Percentiles rank a stretch among this genome's conserved stretches.
phyloP scores from a whole-genome alignment of 768 basidiomycete genomes.

The Tylopilus rubrobrunneus region DNA sequence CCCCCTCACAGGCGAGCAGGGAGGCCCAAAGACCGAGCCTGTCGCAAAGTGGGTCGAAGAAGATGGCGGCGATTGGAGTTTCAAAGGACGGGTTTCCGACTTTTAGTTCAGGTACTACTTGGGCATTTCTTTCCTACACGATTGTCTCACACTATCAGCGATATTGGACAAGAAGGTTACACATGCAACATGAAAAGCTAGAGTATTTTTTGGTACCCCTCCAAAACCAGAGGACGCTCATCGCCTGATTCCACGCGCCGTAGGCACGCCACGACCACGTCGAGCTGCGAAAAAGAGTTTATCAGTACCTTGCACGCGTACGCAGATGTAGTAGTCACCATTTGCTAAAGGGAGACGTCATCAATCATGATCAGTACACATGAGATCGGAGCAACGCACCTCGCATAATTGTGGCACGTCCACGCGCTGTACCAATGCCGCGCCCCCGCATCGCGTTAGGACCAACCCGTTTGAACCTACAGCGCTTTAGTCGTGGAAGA shows the following conservation, averaged over 20 bases:
- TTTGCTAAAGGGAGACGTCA: constrained; percentile 53
- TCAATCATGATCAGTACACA: constrained; percentile 15
- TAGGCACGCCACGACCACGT: constrained; percentile 79
- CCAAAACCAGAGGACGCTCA: constrained; percentile 33
- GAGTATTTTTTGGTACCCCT: constrained; percentile 6
- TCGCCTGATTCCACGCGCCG: constrained; percentile 77
- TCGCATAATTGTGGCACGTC: constrained; percentile 97
- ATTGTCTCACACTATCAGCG: background rate
- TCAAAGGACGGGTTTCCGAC: constrained; percentile 84
- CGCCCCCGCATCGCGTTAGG: constrained; percentile 98
- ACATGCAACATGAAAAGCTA: constrained; percentile 11
- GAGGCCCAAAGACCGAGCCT: constrained; percentile 86
- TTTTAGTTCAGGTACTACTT: constrained; percentile 43
- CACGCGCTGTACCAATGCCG: constrained; percentile 98
- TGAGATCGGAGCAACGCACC: constrained; percentile 49
- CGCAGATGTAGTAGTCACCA: constrained; percentile 42
- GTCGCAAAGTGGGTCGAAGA: constrained; percentile 52
- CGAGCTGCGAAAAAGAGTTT: constrained; percentile 50
- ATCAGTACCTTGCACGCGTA: constrained; percentile 13
- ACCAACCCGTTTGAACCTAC: constrained; percentile 97
- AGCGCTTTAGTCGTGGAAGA: constrained; percentile 8
- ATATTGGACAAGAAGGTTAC: constrained; percentile 13
- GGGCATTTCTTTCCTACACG: background rate
- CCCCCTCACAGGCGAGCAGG: constrained; percentile 78
- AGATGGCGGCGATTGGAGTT: constrained; percentile 81